Percentiles rank a stretch among this genome's conserved stretches.
Conservation (phyloP, 305 asterid species). For the Euphrasia arctica region DNA sequence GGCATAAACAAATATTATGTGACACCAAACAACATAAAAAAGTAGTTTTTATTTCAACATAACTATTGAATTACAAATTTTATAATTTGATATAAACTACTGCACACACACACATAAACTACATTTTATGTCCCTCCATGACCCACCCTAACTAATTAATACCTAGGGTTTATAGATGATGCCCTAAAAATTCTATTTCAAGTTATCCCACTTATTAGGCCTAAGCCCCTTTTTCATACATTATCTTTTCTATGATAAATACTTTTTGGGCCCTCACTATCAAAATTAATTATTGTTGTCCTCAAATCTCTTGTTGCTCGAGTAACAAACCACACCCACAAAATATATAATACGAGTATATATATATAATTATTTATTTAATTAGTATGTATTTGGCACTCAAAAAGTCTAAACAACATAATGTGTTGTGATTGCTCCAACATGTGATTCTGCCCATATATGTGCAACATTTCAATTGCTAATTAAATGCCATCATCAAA, state of each 20-base stretch:
- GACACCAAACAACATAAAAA: no score
- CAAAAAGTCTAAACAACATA: slow-evolving; percentile 25
- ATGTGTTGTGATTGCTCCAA: slow-evolving; percentile 19
- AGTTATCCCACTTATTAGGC: slow-evolving; percentile 21
- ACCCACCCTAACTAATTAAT: slow-evolving; percentile 17
- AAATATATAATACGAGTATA: neutral
- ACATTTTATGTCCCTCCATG: slow-evolving; percentile 17
- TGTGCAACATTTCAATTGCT: neutral
- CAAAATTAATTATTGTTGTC: slow-evolving; percentile 12
- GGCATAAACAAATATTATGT: no score
- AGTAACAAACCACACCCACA: slow-evolving; percentile 23
- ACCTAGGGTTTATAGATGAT: slow-evolving; percentile 9
- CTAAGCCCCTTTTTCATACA: slow-evolving; percentile 2
- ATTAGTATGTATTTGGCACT: neutral
- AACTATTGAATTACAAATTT: no score
- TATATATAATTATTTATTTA: neutral
- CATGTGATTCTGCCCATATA: slow-evolving; percentile 22
- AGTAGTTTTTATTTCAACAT: no score
- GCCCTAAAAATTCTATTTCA: slow-evolving; percentile 26
- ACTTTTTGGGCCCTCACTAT: slow-evolving; percentile 24
- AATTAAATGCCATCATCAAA: neutral
- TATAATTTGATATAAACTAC: no score
- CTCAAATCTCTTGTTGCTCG: neutral
- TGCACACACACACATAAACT: neutral
- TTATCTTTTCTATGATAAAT: neutral